phyloP scores from a whole-genome alignment of 1,284 basidiomycete species.

The Mycosarcoma maydis region DNA sequence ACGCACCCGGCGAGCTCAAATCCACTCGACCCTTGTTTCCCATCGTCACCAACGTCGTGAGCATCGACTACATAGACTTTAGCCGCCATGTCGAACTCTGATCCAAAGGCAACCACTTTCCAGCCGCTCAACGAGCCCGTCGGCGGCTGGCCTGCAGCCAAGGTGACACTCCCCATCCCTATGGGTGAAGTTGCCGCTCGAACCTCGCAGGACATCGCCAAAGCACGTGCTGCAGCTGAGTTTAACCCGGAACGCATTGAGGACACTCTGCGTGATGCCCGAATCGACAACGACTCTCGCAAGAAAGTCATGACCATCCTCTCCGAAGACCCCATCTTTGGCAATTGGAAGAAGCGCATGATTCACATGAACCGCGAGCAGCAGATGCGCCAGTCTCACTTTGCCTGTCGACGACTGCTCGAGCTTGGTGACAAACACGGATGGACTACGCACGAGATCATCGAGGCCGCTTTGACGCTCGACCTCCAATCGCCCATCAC shows the following conservation, averaged over 20 bases:
- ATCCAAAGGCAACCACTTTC: conserved; percentile 44
- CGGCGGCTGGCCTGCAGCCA: conserved; percentile 31
- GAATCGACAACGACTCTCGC: conserved; percentile 57
- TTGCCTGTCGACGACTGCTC: conserved; percentile 57
- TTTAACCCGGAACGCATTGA: conserved; percentile 59
- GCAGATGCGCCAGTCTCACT: conserved; percentile 58
- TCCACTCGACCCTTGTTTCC: too few relatives aligned
- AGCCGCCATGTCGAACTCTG: conserved; percentile 22
- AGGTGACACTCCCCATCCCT: conserved; percentile 57
- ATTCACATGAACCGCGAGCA: conserved; percentile 62
- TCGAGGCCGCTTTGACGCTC: conserved; percentile 56
- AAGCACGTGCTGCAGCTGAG: conserved; percentile 37
- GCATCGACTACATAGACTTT: too few relatives aligned
- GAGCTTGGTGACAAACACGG: conserved; percentile 53
- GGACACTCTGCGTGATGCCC: conserved; percentile 53
- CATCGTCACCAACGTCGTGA: too few relatives aligned
- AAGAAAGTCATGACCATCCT: conserved; percentile 48
- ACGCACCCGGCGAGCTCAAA: too few relatives aligned
- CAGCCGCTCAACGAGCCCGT: conserved; percentile 36
- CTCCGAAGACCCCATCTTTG: conserved; percentile 54
- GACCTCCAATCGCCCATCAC: conserved; percentile 58
- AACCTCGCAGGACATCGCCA: conserved; percentile 49
- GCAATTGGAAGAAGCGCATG: conserved; percentile 61
- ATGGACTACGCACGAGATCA: conserved; percentile 59
- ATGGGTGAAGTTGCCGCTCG: conserved; percentile 52